Evolutionary conservation across 2,329 filamentous ascomycete species (phyloP), one percentile per base, ranked within the genome.

Genomic region (Coniella vitis): DNA sequence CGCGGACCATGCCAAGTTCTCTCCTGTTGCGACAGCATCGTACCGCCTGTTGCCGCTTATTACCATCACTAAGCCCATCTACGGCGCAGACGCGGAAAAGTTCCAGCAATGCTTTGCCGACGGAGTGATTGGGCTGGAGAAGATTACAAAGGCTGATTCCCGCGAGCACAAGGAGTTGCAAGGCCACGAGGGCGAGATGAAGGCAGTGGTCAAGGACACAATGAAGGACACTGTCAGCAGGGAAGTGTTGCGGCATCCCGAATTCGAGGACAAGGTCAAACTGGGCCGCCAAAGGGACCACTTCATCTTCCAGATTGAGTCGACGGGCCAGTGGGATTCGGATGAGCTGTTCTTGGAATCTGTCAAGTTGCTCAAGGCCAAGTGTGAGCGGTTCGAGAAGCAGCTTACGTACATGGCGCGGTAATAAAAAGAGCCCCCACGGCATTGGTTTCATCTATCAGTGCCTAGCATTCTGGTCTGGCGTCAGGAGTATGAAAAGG

Each of bases 221-320:
- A 94, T 96, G 83, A 87, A 86, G 61, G 94, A 98, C 65, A 97
- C 91, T 0, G 91, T 98, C 54, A 94, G 87, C 68, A 81, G 93
- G 57, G 94, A 98, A 70, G 93, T 86, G 61, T 69, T 98, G 62
- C 82, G 93, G 43, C 91, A 98, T 64, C 76, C 84, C 21, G 93
- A 97, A 69, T 97, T 98, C 70, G 81, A 93, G 68, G 87, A 83
- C 63, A 98, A 96, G 74, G 93, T 98, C 55, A 90, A 90, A 74
- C 79, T 98, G 29, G 93, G 93, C 38, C 78, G 94, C 47, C 74
- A 90, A 59, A 77, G 90, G 56, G 93, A 98, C 66, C 94, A 98
- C 71, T 98, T 98, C 67, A 97, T 98, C 68, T 98, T 93, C 75
- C 86, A 83, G 47, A 78, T 98, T 32, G 93, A 98, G 74, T 96